Percentiles rank a stretch among this genome's conserved stretches.
phyloP scores from a whole-genome alignment of 1,139 yeast species.

The Schwanniomyces etchellsii region DNA sequence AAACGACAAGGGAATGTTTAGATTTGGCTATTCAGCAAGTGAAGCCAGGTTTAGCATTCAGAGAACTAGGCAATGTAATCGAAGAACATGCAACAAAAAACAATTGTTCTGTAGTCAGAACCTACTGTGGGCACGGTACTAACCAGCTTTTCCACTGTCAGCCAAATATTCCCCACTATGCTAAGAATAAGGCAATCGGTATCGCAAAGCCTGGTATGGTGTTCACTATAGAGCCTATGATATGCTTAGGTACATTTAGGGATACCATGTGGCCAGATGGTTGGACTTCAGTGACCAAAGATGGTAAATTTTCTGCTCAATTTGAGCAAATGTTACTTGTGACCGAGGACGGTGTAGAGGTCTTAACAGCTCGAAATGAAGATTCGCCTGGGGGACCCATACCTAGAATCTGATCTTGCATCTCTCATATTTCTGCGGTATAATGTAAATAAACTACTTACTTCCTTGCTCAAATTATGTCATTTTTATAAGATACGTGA shows the following conservation, averaged over 20 bases:
- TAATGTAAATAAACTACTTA: too few species aligned
- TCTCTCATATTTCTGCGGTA: too few species aligned
- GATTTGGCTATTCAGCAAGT: slow-evolving; percentile 78
- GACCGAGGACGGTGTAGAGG: slow-evolving; percentile 91
- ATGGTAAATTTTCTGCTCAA: slow-evolving; percentile 88
- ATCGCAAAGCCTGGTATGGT: slow-evolving; percentile 95
- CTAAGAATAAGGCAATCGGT: slow-evolving; percentile 89
- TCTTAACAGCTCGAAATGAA: slow-evolving; percentile 75
- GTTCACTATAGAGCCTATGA: slow-evolving; percentile 98
- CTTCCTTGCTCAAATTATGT: too few species aligned
- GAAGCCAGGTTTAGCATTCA: slow-evolving; percentile 88
- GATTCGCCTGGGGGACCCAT: slow-evolving; percentile 87
- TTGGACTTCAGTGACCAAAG: slow-evolving; percentile 92
- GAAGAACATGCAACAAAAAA: slow-evolving; percentile 81
- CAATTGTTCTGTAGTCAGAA: slow-evolving; percentile 79
- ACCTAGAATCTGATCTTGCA: slow-evolving; percentile 41
- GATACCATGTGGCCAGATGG: slow-evolving; percentile 95
- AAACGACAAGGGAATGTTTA: slow-evolving; percentile 87
- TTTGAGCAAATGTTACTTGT: slow-evolving; percentile 91
- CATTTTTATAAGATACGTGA: background rate
- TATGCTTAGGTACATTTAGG: slow-evolving; percentile 77
- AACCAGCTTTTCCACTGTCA: slow-evolving; percentile 85
- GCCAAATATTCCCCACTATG: slow-evolving; percentile 93
- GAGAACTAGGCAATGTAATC: slow-evolving; percentile 82
- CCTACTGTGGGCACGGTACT: slow-evolving; percentile 94